These are phyloP conservation scores for Pseudogymnoascus sp. DNA, from an alignment of 2,329 filamentous ascomycete genomes.

Conservation along the genomic window DNA sequence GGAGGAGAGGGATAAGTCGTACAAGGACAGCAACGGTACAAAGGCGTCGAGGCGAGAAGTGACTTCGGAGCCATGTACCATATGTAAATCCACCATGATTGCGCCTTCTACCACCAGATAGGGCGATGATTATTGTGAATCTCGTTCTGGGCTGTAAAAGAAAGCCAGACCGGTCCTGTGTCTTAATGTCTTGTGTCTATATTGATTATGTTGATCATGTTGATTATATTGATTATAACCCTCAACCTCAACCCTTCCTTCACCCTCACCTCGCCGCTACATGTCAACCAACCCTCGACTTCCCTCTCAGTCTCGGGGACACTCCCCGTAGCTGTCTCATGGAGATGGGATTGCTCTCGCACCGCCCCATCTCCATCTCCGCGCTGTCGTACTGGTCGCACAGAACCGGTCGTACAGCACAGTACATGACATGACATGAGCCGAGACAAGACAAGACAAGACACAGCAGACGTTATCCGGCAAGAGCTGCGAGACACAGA, in stretches of 20 bases:
- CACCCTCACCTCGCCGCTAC: background rate
- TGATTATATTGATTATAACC: background rate
- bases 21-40: background rate
- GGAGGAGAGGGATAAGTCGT: background rate
- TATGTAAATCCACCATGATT: background rate
- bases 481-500: background rate
- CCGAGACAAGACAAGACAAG: background rate
- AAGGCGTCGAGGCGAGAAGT: conserved; percentile 2
- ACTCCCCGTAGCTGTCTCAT: background rate
- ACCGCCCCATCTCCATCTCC: background rate
- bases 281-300: background rate
- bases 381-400: background rate
- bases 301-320: background rate
- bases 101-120: background rate
- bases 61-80: background rate
- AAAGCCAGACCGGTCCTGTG: background rate
- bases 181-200: background rate
- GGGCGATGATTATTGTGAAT: background rate
- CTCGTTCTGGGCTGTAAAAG: background rate
- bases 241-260: background rate
- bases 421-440: background rate
- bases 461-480: conserved; percentile 1
- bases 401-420: background rate
- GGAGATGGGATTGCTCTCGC: background rate
- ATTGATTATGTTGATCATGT: background rate